Base-by-base conservation (phyloP, 2,329 filamentous ascomycete genomes). In the Arthrobotrys sinensis region DNA sequence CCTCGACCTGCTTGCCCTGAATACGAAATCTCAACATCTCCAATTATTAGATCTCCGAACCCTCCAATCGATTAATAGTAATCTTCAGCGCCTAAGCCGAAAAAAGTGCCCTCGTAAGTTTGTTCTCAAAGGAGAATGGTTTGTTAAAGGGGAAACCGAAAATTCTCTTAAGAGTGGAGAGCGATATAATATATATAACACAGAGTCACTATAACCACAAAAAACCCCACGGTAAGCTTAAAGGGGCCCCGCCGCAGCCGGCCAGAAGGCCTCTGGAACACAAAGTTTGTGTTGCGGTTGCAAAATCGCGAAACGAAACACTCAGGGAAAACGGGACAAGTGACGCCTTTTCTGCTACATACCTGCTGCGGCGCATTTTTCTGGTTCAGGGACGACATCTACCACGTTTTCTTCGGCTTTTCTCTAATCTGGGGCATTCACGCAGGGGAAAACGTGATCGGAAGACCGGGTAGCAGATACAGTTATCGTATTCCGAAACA, bases 261-360 rank as follows among this genome's bases (percentile, higher is more conserved):
- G 16, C 60, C 36, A 32, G 57, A 50, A 40, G 34, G 24, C 43
- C 46, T 65, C 24, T 62, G 45, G 43, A 65, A 65, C 60, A 19
- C n/a, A 10, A 34, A 46, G 3, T 32, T 48, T 72, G 60, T 50
- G 69, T 66, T 73, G 69, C 48, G 38, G 36, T 53, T 55, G 38
- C 24, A 16, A 52, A 65, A 55, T 63, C 60, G 48, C 66, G 73
- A 77, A 77, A 77, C 73, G 66, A 77, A 77, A 77, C 73, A 77
- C 73, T 77, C 73, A 66, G 57, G n/a, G 34, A 60, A n/a, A 28
- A 66, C 69, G 50, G 60, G 60, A 73, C 60, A 38, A 38, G 69
- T 48, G 50, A 43, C 69, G 68, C 68, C 5, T 48, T 48, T 57
- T 46, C 57, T n/a, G n/a, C n/a, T n/a, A n/a, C n/a, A n/a, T n/a